These are phyloP conservation scores for Trichoderma koningiopsis DNA, from an alignment of 2,329 filamentous ascomycete genomes.

Conservation along the genomic window DNA sequence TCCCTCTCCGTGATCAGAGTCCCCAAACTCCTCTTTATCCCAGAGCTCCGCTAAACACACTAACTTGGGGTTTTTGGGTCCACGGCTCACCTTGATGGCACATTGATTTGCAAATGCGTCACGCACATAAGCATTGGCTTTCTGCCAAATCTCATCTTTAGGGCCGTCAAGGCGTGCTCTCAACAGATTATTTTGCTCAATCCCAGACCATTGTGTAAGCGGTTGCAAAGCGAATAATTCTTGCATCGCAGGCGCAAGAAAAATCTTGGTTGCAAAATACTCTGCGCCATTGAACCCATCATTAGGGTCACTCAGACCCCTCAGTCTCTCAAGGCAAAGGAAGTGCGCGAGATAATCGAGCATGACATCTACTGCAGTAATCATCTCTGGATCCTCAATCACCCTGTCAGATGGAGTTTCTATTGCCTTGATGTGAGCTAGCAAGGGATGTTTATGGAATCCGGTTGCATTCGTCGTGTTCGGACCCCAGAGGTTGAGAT, in stretches of 20 bases:
- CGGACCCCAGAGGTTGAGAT: constrained; percentile 40
- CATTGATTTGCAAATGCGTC: constrained; percentile 36
- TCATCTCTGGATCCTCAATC: not conserved
- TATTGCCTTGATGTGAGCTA: constrained; percentile 2
- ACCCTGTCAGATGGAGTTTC: not conserved
- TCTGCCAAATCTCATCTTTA: constrained; percentile 27
- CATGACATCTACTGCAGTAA: constrained; percentile 25
- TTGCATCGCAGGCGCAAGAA: constrained; percentile 31
- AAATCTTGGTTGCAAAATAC: constrained; percentile 38
- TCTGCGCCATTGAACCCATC: constrained; percentile 39
- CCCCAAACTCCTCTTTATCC: constrained; percentile 38
- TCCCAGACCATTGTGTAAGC: constrained; percentile 11
- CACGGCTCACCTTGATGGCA: constrained; percentile 42
- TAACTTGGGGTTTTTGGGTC: constrained; percentile 32
- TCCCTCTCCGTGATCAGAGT: constrained; percentile 37
- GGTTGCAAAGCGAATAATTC: constrained; percentile 28
- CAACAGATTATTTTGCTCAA: not conserved
- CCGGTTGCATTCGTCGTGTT: constrained; percentile 35
- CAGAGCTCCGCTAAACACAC: constrained; percentile 34
- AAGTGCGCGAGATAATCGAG: constrained; percentile 35
- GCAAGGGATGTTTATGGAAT: constrained; percentile 39
- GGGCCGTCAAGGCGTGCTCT: not conserved
- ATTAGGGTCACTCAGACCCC: constrained; percentile 38
- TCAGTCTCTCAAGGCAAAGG: constrained; percentile 37
- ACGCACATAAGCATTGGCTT: constrained; percentile 35